These are phyloP conservation scores for Pleurotus platypus DNA, from an alignment of 768 basidiomycete species.

Conservation along the genomic window DNA sequence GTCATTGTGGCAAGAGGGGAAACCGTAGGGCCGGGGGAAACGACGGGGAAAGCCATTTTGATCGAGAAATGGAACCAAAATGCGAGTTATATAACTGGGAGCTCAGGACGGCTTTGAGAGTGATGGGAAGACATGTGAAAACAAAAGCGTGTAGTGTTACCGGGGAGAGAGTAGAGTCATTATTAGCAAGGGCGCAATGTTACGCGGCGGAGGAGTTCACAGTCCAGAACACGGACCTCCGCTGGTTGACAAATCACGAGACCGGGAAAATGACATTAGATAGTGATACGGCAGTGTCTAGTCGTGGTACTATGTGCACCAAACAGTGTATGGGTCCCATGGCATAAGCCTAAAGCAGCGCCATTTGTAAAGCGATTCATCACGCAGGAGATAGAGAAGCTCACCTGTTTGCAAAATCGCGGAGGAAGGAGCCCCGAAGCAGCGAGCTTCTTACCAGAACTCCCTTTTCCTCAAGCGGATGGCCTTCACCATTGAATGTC, in stretches of 20 bases:
- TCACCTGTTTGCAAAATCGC: no score
- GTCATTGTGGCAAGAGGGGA: not conserved
- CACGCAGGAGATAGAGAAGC: no score
- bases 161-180: not conserved
- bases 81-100: not conserved
- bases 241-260: constrained; percentile 1
- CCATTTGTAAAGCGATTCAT: no score
- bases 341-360: no score
- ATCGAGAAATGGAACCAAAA: not conserved
- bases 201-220: not conserved
- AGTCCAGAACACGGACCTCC: constrained; percentile 5
- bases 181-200: no score
- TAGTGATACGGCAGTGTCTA: not conserved
- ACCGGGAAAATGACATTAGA: not conserved
- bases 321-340: no score
- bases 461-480: constrained; percentile 64
- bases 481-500: constrained; percentile 56
- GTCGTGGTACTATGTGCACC: not conserved
- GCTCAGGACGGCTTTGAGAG: not conserved
- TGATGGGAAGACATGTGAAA: not conserved
- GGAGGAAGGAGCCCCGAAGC: no score
- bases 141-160: not conserved
- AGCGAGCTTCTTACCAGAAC: constrained; percentile 53
- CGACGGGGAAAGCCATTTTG: constrained; percentile 10
- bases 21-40: constrained; percentile 12